Base-by-base conservation (phyloP, 2,329 filamentous ascomycete species). In the Xylariales sp. region DNA sequence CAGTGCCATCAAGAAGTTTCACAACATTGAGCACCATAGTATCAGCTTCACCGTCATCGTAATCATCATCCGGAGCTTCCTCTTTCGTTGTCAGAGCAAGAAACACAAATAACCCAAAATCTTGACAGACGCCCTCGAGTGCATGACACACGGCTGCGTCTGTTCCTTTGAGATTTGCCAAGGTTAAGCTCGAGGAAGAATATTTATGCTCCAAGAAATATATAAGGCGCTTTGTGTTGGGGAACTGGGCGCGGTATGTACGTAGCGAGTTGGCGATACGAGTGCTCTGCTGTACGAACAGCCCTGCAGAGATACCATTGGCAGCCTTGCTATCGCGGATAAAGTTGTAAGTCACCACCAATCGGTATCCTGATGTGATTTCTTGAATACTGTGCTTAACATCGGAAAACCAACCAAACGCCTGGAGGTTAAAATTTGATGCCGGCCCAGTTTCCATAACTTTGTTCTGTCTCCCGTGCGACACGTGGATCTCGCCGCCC, bases 311-410 rank as follows among this genome's bases (percentile, higher is more conserved):
- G 12, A 41, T 40, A 5, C 33, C 31, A 4, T 17, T 5, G n/a
- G 15, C 28, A n/a, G n/a, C n/a, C n/a, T n/a, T n/a, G 1, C 37
- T 24, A n/a, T 31, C 42, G 24, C 62, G 53, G 13, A 71, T 48
- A 5, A 75, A 55, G 40, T 74, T 73, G 51, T 74, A 77, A 0
- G 63, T 71, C 16, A 74, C 45, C 5, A 70, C 67, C 3, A 68
- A 49, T 2, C 71, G 65, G 44, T 67, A 61, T 2, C 71, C 69
- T 0, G 58, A 58, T 1, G 45, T 55, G 1, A 75, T 52, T 5
- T 59, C 57, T 28, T 60, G 57, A 33, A 71, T 56, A 50, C 74
- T 67, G 45, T 73, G 67, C 3, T 54, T 59, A 2, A 75, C 68
- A 41, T 74, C 69, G 0, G 67, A 62, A 41, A 70, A 74, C 71